These are phyloP conservation scores for Dendrobium nobile DNA, from an alignment of 106 monocot genomes.

Conservation along the genomic window DNA sequence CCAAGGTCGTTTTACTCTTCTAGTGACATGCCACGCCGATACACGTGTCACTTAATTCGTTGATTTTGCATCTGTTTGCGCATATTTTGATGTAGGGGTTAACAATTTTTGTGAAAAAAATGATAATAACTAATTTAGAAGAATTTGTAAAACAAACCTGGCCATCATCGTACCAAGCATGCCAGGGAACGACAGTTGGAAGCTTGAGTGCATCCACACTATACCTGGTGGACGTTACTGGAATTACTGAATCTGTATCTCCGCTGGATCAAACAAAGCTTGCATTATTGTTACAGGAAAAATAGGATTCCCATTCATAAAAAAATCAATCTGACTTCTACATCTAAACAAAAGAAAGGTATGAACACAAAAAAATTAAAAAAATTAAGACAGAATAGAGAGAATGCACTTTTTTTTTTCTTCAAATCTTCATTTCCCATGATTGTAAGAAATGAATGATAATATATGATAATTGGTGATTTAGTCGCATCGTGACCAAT, in stretches of 20 bases:
- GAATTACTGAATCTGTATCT: constrained; percentile 90
- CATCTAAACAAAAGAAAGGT: neutral
- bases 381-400: neutral
- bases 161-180: constrained; percentile 88
- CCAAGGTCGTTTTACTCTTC: too few species aligned
- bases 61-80: too few species aligned
- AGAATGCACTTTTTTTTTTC: neutral
- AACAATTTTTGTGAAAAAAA: neutral
- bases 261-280: constrained; percentile 45
- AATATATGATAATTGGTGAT: too few species aligned
- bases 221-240: constrained; percentile 83
- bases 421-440: neutral
- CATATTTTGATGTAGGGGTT: too few species aligned
- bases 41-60: too few species aligned
- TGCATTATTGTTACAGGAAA: neutral
- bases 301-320: neutral
- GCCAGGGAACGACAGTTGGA: constrained; percentile 79
- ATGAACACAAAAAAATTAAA: neutral
- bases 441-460: neutral
- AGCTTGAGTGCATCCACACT: constrained; percentile 73
- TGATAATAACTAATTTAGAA: neutral
- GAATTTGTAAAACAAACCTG: constrained; percentile 38
- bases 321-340: neutral
- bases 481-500: too few species aligned
- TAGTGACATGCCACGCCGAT: too few species aligned